These are phyloP conservation scores for Malus hybrid DNA, from an alignment of 331 rosid species.

Conservation along the genomic window DNA sequence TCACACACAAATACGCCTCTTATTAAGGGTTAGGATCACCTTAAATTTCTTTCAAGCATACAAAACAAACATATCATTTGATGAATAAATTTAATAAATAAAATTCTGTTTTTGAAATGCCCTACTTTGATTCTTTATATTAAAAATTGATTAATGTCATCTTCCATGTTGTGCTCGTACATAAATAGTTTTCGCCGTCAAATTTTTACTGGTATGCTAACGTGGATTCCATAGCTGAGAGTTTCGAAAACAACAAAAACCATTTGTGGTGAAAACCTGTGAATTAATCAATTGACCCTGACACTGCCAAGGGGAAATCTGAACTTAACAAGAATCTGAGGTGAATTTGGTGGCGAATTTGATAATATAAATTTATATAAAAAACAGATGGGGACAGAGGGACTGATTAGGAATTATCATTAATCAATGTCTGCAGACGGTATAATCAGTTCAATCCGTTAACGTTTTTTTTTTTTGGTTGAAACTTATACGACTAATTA, in stretches of 20 bases:
- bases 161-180: not conserved
- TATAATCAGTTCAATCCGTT: not conserved
- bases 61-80: not conserved
- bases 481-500: no score
- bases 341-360: constrained; percentile 3
- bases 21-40: not conserved
- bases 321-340: constrained; percentile 3
- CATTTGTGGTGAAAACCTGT: not conserved
- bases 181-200: not conserved
- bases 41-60: not conserved
- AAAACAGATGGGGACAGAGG: not conserved
- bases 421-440: constrained; percentile 15
- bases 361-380: not conserved
- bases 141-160: no score
- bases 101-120: not conserved
- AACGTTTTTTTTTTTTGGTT: no score
- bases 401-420: not conserved
- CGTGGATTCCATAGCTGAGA: not conserved
- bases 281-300: not conserved
- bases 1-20: not conserved
- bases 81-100: not conserved
- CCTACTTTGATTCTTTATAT: not conserved
- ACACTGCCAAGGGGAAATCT: no score
- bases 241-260: not conserved
- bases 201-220: not conserved